Percentiles rank a stretch among this genome's conserved stretches.
Evolutionary conservation across 2,329 filamentous ascomycete species (phyloP).

Genomic region (Trichoderma citrinoviride): DNA sequence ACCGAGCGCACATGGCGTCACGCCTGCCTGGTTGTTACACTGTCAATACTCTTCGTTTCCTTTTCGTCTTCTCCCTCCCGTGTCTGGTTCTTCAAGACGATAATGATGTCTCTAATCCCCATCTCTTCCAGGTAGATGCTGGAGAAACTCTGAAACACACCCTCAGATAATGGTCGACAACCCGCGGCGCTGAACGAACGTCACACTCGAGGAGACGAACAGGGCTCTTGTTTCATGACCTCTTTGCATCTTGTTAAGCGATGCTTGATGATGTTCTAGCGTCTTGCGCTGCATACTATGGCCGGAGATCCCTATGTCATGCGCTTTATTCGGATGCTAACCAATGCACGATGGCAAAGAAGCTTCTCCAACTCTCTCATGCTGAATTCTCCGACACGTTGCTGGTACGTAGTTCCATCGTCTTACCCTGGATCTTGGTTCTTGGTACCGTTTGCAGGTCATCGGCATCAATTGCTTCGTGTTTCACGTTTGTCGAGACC

Average conservation of each 20-base stretch:
- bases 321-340: not conserved
- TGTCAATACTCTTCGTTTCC: too few relatives aligned
- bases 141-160: not conserved
- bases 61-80: not conserved
- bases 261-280: constrained; percentile 15
- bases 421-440: not conserved
- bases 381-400: not conserved
- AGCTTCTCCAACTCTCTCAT: not conserved
- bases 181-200: too few relatives aligned
- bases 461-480: not conserved
- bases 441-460: too few relatives aligned
- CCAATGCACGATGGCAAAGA: too few relatives aligned
- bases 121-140: too few relatives aligned
- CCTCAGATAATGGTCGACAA: not conserved
- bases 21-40: not conserved
- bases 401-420: not conserved
- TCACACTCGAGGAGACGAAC: too few relatives aligned
- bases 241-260: not conserved
- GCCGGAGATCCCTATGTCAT: not conserved
- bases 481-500: not conserved
- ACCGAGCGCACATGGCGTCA: constrained; percentile 7
- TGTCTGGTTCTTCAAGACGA: not conserved
- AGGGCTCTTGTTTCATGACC: not conserved
- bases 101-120: not conserved
- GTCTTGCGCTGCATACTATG: not conserved